phyloP scores from a whole-genome alignment of 2,329 filamentous ascomycete genomes.

The Triangularia setosa region DNA sequence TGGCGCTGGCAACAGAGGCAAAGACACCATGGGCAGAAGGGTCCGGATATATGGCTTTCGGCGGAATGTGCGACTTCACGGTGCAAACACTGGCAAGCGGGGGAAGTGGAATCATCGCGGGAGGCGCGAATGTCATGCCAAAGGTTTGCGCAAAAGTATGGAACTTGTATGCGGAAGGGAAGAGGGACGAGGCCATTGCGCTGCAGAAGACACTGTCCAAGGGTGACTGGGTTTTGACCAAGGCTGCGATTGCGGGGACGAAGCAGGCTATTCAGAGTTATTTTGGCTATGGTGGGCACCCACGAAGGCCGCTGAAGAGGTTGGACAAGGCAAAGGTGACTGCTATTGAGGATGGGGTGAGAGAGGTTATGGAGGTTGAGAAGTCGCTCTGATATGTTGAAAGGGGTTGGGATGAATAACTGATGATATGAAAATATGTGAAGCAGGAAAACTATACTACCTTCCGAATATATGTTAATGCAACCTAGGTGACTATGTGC shows the following conservation, averaged over 20 bases:
- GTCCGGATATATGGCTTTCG: constrained; percentile 77
- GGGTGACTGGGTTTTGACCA: constrained; percentile 80
- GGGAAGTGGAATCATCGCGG: constrained; percentile 80
- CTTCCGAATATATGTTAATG: too few species aligned
- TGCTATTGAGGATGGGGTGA: constrained; percentile 52
- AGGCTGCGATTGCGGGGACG: constrained; percentile 79
- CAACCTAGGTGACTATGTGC: too few species aligned
- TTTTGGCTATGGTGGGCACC: constrained; percentile 76
- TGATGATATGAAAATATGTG: not conserved
- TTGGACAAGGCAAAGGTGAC: constrained; percentile 54
- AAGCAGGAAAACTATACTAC: too few species aligned
- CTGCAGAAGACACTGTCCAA: constrained; percentile 74
- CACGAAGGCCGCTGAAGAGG: constrained; percentile 67
- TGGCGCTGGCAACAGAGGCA: constrained; percentile 68
- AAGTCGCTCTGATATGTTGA: constrained; percentile 38
- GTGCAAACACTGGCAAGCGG: constrained; percentile 75
- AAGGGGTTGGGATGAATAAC: constrained; percentile 19
- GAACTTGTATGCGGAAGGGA: constrained; percentile 69
- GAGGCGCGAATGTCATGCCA: constrained; percentile 80
- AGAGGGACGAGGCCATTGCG: constrained; percentile 68
- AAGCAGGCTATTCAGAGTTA: constrained; percentile 78
- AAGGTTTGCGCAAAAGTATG: constrained; percentile 76
- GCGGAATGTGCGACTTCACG: constrained; percentile 84
- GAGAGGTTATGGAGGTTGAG: constrained; percentile 65
- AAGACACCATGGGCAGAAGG: constrained; percentile 59